Conservation (phyloP, 2,329 filamentous ascomycete species). For the Cordyceps cicadae region DNA sequence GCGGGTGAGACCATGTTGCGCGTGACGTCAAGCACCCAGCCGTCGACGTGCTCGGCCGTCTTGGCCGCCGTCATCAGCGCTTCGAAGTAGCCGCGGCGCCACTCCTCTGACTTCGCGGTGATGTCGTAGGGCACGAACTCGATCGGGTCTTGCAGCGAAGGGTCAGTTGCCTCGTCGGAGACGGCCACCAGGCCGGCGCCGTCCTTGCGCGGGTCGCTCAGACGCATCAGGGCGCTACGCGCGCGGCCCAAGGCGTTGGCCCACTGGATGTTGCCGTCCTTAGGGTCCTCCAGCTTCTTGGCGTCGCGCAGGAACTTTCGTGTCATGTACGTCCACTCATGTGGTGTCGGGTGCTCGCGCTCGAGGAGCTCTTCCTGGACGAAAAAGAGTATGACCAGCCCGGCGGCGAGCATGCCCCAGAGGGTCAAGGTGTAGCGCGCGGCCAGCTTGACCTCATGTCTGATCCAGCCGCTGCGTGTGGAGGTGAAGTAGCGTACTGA, state of each 20-base stretch:
- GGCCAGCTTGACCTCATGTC: slow-evolving; percentile 60
- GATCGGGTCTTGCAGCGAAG: slow-evolving; percentile 57
- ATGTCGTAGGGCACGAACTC: slow-evolving; percentile 60
- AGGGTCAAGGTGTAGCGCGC: slow-evolving; percentile 59
- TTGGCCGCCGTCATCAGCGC: slow-evolving; percentile 68
- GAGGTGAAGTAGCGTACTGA: slow-evolving; percentile 71
- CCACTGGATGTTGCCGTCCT: slow-evolving; percentile 55
- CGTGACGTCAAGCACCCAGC: slow-evolving; percentile 63
- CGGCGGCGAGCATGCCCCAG: slow-evolving; percentile 54
- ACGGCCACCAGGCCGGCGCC: slow-evolving; percentile 56
- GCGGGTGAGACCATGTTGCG: slow-evolving; percentile 60
- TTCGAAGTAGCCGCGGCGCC: slow-evolving; percentile 80
- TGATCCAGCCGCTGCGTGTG: slow-evolving; percentile 61
- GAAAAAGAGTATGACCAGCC: slow-evolving; percentile 54
- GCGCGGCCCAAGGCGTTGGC: slow-evolving; percentile 54
- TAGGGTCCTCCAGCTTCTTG: slow-evolving; percentile 48
- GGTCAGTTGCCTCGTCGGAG: slow-evolving; percentile 50
- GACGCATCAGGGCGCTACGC: slow-evolving; percentile 49
- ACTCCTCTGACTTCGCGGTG: slow-evolving; percentile 67
- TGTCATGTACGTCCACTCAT: slow-evolving; percentile 69
- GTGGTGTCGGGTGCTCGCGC: slow-evolving; percentile 67
- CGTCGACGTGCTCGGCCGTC: slow-evolving; percentile 73
- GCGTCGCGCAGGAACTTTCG: slow-evolving; percentile 61
- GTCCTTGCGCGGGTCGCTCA: slow-evolving; percentile 63
- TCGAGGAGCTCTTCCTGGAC: slow-evolving; percentile 69